A percentile compares a stretch with the other conserved stretches of the same genome.
phyloP scores from a whole-genome alignment of 441 rosid genomes.

The Jatropha podagrica region DNA sequence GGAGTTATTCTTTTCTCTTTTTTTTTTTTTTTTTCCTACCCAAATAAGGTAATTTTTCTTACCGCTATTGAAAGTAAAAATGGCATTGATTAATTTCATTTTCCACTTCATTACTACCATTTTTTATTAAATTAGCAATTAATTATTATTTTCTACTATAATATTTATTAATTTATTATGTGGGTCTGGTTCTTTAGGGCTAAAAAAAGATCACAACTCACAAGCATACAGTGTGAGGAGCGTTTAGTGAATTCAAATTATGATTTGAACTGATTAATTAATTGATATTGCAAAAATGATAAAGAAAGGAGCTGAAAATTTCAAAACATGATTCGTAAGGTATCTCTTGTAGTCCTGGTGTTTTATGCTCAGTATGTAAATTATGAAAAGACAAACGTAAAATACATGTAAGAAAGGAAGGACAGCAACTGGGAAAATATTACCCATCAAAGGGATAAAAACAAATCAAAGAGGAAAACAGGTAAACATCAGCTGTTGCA shows the following conservation, averaged over 20 bases:
- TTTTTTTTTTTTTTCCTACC: slow-evolving; percentile 12
- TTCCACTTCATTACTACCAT: not conserved
- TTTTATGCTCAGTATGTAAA: slow-evolving; percentile 20
- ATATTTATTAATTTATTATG: not conserved
- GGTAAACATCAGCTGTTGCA: slow-evolving; percentile 7
- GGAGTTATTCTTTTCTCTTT: slow-evolving; percentile 21
- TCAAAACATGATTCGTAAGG: slow-evolving; percentile 10
- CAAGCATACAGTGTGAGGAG: slow-evolving; percentile 11
- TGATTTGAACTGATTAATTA: too few species aligned
- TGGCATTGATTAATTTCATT: not conserved
- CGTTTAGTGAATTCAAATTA: slow-evolving; percentile 12
- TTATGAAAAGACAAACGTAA: not conserved
- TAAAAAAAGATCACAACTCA: slow-evolving; percentile 13
- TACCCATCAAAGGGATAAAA: not conserved
- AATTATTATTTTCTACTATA: not conserved
- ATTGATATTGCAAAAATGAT: not conserved
- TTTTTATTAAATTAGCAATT: not conserved
- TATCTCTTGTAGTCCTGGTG: not conserved
- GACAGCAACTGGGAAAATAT: slow-evolving; percentile 15
- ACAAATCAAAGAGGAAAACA: not conserved
- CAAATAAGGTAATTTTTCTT: slow-evolving; percentile 6
- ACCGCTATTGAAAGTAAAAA: too few species aligned
- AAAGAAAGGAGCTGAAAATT: slow-evolving; percentile 18
- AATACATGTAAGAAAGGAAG: slow-evolving; percentile 9
- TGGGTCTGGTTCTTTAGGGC: not conserved